Conservation (phyloP, 2,329 filamentous ascomycete genomes). For the Ilyonectria robusta region DNA sequence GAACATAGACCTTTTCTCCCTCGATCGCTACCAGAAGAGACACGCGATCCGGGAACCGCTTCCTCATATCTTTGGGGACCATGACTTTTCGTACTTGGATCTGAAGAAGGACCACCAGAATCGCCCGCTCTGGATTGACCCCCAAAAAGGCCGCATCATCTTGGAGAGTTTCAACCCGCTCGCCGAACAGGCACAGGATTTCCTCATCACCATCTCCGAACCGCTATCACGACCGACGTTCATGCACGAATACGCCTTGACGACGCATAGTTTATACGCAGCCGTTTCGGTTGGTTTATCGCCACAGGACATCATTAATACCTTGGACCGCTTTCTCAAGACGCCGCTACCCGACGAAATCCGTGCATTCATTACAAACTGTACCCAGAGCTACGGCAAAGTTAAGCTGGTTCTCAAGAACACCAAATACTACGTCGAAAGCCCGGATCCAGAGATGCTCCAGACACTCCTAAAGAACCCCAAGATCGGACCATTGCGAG, state of each 20-base stretch:
- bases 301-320: conserved; percentile 89
- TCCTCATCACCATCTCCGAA: conserved; percentile 95
- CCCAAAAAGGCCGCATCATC: conserved; percentile 87
- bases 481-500: conserved; percentile 83
- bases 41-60: conserved; percentile 60
- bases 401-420: conserved; percentile 96
- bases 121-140: conserved; percentile 94
- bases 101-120: conserved; percentile 92
- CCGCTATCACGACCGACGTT: conserved; percentile 90
- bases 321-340: conserved; percentile 90
- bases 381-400: conserved; percentile 93
- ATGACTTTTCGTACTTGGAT: conserved; percentile 85
- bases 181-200: conserved; percentile 90
- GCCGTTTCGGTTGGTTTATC: conserved; percentile 95
- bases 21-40: conserved; percentile 65
- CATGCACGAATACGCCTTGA: conserved; percentile 94
- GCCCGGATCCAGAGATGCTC: conserved; percentile 86
- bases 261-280: conserved; percentile 93
- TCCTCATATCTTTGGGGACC: conserved; percentile 61
- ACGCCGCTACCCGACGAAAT: conserved; percentile 88
- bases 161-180: conserved; percentile 94
- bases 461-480: conserved; percentile 89
- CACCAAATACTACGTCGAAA: conserved; percentile 95
- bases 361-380: conserved; percentile 81
- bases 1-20: conserved; percentile 72